These are phyloP conservation scores for Cladosporium austrohemisphaericum DNA, from an alignment of 2,329 filamentous ascomycete species.

Conservation along the genomic window DNA sequence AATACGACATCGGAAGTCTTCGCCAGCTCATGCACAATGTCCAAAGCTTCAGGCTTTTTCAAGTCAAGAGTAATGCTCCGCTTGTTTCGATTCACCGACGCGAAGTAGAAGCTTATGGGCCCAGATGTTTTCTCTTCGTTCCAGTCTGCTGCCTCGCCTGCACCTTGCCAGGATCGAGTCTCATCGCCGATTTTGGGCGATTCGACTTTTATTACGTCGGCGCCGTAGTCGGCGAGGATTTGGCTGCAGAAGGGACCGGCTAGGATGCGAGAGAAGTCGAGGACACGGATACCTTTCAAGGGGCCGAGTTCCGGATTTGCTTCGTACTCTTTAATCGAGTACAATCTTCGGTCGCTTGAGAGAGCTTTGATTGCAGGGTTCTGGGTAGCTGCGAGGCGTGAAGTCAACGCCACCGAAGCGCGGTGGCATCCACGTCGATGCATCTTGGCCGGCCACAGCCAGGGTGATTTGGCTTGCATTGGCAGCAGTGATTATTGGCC, in stretches of 20 bases:
- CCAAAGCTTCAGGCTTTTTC: slow-evolving; percentile 36
- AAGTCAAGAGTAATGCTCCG: slow-evolving; percentile 38
- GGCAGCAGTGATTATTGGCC: no score
- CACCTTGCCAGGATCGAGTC: slow-evolving; percentile 32
- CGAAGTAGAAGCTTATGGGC: slow-evolving; percentile 43
- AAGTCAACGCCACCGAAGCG: not conserved
- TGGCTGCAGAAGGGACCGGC: slow-evolving; percentile 21
- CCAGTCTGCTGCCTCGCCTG: slow-evolving; percentile 28
- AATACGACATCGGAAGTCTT: slow-evolving; percentile 40
- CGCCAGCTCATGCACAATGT: slow-evolving; percentile 36
- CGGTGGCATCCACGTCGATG: not conserved
- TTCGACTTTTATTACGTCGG: slow-evolving; percentile 32
- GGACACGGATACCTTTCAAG: slow-evolving; percentile 22
- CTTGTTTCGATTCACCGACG: slow-evolving; percentile 46
- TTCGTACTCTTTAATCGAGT: not conserved
- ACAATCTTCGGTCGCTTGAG: not conserved
- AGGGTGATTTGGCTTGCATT: no score
- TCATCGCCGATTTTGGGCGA: slow-evolving; percentile 25
- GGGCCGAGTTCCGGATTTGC: slow-evolving; percentile 14
- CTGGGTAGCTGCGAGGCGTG: no score
- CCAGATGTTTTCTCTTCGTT: slow-evolving; percentile 26
- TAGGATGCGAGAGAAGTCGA: slow-evolving; percentile 29
- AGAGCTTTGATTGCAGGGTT: not conserved
- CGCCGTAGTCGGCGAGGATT: slow-evolving; percentile 32
- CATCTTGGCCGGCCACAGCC: no score